These are phyloP conservation scores for Pseudocercospora ulei DNA, from an alignment of 2,329 filamentous ascomycete species.

Conservation along the genomic window DNA sequence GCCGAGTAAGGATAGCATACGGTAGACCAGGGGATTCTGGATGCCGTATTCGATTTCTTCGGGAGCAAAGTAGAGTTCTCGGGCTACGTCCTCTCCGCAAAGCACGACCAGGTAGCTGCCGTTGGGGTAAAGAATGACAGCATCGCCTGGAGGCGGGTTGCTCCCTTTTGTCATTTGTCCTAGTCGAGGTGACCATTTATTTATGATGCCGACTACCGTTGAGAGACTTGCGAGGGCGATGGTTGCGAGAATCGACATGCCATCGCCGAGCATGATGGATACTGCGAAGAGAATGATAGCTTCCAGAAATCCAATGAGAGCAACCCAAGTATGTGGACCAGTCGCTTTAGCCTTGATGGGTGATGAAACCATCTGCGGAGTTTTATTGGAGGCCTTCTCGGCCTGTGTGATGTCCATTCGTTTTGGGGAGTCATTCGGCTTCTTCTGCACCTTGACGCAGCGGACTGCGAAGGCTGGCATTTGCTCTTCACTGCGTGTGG, in stretches of 20 bases:
- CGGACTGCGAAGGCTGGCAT: constrained; percentile 24
- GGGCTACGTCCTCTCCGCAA: constrained; percentile 44
- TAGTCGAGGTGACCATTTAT: constrained; percentile 43
- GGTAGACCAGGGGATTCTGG: constrained; percentile 36
- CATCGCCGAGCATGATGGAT: constrained; percentile 41
- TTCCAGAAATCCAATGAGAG: constrained; percentile 40
- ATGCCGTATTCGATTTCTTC: constrained; percentile 44
- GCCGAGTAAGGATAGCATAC: constrained; percentile 43
- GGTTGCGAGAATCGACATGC: constrained; percentile 45
- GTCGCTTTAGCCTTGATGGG: constrained; percentile 39
- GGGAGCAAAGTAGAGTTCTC: constrained; percentile 46
- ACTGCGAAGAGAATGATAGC: constrained; percentile 39
- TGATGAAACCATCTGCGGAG: constrained; percentile 6
- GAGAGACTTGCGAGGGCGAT: constrained; percentile 43
- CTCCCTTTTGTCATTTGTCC: constrained; percentile 29
- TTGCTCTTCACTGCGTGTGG: constrained; percentile 12
- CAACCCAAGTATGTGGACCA: constrained; percentile 41
- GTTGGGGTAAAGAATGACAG: constrained; percentile 45
- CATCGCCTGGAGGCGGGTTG: constrained; percentile 35
- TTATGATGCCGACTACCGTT: constrained; percentile 42
- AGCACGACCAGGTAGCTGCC: constrained; percentile 44
- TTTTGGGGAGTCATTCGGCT: neutral
- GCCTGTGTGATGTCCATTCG: too few relatives aligned
- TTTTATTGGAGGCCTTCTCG: constrained; percentile 4
- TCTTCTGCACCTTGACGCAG: constrained; percentile 27